Conservation (phyloP, 2,329 filamentous ascomycete genomes). For the Verticillium klebahnii region DNA sequence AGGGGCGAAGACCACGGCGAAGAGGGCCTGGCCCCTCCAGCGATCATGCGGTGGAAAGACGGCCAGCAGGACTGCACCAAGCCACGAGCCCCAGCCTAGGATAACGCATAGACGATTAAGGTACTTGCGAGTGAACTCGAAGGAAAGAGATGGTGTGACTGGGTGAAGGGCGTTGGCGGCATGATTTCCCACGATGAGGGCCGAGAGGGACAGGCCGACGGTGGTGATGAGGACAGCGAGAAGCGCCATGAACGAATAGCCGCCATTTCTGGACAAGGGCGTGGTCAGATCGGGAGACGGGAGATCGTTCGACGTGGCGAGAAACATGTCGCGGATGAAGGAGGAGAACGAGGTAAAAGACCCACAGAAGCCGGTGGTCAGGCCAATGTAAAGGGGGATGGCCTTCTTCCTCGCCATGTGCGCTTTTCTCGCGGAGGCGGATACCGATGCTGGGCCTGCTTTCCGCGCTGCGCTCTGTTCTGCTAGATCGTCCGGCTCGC, state of each 20-base stretch:
- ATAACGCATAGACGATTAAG: conserved; percentile 61
- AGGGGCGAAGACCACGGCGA: conserved; percentile 79
- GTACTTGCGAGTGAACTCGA: conserved; percentile 48
- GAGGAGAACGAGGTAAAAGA: conserved; percentile 88
- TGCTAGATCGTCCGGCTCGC: background rate
- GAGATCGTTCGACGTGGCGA: conserved; percentile 73
- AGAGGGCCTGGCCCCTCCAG: conserved; percentile 74
- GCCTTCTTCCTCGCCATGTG: conserved; percentile 72
- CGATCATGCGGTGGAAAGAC: conserved; percentile 66
- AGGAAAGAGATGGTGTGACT: conserved; percentile 56
- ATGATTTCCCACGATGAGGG: conserved; percentile 69
- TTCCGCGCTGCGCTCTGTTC: conserved; percentile 3
- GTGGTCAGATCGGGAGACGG: conserved; percentile 28
- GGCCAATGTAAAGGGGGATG: conserved; percentile 80
- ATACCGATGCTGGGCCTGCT: conserved; percentile 24
- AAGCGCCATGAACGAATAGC: conserved; percentile 79
- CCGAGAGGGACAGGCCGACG: conserved; percentile 64
- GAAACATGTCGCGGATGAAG: conserved; percentile 75
- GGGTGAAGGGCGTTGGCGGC: conserved; percentile 59
- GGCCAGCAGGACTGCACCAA: conserved; percentile 68
- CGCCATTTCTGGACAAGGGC: conserved; percentile 55
- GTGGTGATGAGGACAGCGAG: conserved; percentile 71
- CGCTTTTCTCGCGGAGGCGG: conserved; percentile 44
- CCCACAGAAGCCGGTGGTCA: conserved; percentile 83
- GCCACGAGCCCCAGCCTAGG: conserved; percentile 70